A percentile compares a stretch with the other conserved stretches of the same genome.
phyloP scores from a whole-genome alignment of 768 basidiomycete genomes.

The Royoungia palumana region DNA sequence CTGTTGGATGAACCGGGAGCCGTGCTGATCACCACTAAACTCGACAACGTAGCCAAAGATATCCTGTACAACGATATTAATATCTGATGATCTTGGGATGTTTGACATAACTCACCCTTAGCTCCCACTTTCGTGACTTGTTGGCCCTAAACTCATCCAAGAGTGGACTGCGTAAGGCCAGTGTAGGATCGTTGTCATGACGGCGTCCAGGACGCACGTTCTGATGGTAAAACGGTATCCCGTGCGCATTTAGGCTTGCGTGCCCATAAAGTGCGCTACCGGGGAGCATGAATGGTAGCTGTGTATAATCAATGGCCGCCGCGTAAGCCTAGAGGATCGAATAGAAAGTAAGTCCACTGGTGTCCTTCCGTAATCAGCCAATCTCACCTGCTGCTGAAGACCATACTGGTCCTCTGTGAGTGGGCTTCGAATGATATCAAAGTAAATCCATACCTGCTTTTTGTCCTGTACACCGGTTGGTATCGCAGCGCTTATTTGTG shows the following conservation, averaged over 20 bases:
- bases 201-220: slow-evolving; percentile 45
- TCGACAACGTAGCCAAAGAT: slow-evolving; percentile 83
- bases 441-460: slow-evolving; percentile 49
- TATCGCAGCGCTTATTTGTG: slow-evolving; percentile 41
- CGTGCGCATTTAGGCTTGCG: slow-evolving; percentile 30
- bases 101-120: slow-evolving; percentile 50
- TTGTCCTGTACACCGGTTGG: slow-evolving; percentile 47
- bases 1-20: slow-evolving; percentile 97
- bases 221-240: slow-evolving; percentile 37
- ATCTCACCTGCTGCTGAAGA: slow-evolving; percentile 45
- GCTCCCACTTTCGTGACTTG: slow-evolving; percentile 77
- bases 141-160: slow-evolving; percentile 85
- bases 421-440: slow-evolving; percentile 2
- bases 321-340: slow-evolving; percentile 36
- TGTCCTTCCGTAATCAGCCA: not conserved
- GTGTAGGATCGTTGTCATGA: slow-evolving; percentile 36
- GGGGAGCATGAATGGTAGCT: slow-evolving; percentile 44
- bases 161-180: slow-evolving; percentile 60
- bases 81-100: not conserved
- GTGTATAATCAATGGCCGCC: slow-evolving; percentile 47
- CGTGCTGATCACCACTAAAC: slow-evolving; percentile 92
- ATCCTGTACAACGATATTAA: slow-evolving; percentile 50
- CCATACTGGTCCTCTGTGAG: slow-evolving; percentile 35
- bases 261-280: slow-evolving; percentile 46
- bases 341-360: not conserved